Percentiles rank a stretch among this genome's conserved stretches.
Conservation (phyloP, 371 early-diverging fungal genomes). For the Zychaea mexicana region DNA sequence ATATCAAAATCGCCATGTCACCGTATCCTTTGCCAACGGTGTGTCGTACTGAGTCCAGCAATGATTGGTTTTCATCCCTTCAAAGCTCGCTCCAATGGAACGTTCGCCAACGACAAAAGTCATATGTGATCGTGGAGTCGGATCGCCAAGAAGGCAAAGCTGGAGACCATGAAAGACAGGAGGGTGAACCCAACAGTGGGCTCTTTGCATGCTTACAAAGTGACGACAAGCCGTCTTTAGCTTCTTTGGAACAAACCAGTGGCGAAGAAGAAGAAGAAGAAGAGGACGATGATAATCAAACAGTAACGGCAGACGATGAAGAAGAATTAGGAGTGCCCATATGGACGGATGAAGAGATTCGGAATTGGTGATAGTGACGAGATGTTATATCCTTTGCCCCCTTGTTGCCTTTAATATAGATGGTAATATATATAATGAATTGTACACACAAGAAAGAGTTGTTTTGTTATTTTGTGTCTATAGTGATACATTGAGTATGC, state of each 20-base stretch:
- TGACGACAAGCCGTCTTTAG: not conserved
- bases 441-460: too few species aligned
- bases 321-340: not conserved
- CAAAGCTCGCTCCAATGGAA: constrained; percentile 84
- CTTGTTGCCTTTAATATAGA: too few species aligned
- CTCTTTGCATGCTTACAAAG: constrained; percentile 2
- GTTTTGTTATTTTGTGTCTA: too few species aligned
- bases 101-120: constrained; percentile 67
- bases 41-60: constrained; percentile 66
- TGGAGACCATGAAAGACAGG: not conserved
- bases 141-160: not conserved
- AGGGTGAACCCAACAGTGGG: not conserved
- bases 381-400: not conserved
- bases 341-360: not conserved
- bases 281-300: not conserved
- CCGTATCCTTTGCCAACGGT: constrained; percentile 91
- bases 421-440: too few species aligned
- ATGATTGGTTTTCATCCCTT: constrained; percentile 84
- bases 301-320: not conserved
- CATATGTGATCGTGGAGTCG: constrained; percentile 12
- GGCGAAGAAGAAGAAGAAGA: not conserved
- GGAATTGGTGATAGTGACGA: not conserved
- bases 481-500: too few species aligned
- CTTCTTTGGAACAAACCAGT: not conserved
- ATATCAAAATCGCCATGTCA: constrained; percentile 81